phyloP scores from a whole-genome alignment of 2,329 filamentous ascomycete genomes.

The Mariannaea elegans region DNA sequence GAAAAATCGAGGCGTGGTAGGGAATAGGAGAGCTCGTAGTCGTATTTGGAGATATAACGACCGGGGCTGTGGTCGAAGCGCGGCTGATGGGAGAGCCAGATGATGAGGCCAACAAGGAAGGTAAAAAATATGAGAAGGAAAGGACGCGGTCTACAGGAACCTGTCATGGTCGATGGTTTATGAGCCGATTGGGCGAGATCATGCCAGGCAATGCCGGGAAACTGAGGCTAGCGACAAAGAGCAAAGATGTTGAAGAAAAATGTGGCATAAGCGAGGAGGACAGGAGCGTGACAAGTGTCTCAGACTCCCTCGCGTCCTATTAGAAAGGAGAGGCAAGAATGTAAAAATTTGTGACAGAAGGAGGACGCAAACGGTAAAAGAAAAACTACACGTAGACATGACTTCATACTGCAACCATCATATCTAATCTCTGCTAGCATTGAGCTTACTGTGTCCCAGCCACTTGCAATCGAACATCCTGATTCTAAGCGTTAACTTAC shows the following conservation, averaged over 20 bases:
- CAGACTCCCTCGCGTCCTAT: not conserved
- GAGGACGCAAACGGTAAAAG: not conserved
- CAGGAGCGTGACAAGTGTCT: conserved; percentile 4
- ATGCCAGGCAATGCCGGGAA: conserved; percentile 1
- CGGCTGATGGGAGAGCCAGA: conserved; percentile 28
- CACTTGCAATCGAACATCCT: no score
- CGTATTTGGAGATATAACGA: conserved; percentile 33
- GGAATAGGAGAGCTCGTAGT: conserved; percentile 29
- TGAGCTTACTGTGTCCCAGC: not conserved
- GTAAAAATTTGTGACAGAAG: not conserved
- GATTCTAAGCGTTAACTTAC: not conserved
- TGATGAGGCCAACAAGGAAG: conserved; percentile 14
- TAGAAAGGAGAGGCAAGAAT: not conserved
- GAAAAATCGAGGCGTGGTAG: conserved; percentile 41
- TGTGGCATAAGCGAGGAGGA: not conserved
- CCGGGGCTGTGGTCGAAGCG: conserved; percentile 24
- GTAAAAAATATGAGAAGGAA: conserved; percentile 20
- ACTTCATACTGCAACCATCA: not conserved
- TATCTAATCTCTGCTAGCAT: not conserved
- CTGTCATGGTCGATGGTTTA: conserved; percentile 17
- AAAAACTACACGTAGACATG: not conserved
- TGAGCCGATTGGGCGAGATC: not conserved
- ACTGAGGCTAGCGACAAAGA: not conserved
- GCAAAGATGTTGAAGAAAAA: not conserved
- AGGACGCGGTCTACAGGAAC: conserved; percentile 11